Percentiles rank a stretch among this genome's conserved stretches.
phyloP scores from a whole-genome alignment of 2,329 filamentous ascomycete genomes.

The Drechslerella stenobrocha region DNA sequence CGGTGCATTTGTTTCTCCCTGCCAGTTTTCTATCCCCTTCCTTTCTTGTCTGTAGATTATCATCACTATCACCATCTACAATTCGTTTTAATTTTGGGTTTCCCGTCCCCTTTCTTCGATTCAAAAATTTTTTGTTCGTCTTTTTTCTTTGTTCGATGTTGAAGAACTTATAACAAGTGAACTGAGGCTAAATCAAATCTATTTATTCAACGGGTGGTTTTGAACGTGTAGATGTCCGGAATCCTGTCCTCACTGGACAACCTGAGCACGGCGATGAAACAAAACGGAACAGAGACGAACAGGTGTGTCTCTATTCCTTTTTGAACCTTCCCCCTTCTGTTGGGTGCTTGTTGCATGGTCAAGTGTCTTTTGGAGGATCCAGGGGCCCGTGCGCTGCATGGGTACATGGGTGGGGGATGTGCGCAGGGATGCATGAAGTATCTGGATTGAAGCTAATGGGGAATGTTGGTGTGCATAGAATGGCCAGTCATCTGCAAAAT shows the following conservation, averaged over 20 bases:
- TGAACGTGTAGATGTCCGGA: constrained; percentile 47
- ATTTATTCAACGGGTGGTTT: constrained; percentile 21
- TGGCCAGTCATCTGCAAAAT: constrained; percentile 38
- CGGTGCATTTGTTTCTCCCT: constrained; percentile 1
- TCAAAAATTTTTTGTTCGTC: constrained; percentile 5
- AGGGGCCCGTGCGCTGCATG: too few species aligned
- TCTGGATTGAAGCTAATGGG: too few species aligned
- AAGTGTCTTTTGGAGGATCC: too few species aligned
- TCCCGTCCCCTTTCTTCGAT: too few species aligned
- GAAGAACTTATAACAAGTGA: constrained; percentile 11
- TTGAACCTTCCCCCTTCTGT: too few species aligned
- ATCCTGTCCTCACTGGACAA: constrained; percentile 41
- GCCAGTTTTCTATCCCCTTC: constrained; percentile 5
- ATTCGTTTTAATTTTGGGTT: constrained; percentile 18
- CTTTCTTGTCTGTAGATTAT: constrained; percentile 39
- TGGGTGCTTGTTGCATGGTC: too few species aligned
- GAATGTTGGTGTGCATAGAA: constrained; percentile 23
- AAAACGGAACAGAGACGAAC: constrained; percentile 43
- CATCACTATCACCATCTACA: constrained; percentile 39
- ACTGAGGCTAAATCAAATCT: constrained; percentile 43
- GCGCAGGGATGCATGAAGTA: too few species aligned
- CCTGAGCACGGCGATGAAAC: constrained; percentile 44
- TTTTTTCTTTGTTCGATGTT: constrained; percentile 5
- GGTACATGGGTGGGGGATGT: too few species aligned
- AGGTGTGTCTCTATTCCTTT: constrained; percentile 17